Evolutionary conservation across 441 rosid species (phyloP), one percentile per base, ranked within the genome.

Genomic region (Corymbia calophylla): DNA sequence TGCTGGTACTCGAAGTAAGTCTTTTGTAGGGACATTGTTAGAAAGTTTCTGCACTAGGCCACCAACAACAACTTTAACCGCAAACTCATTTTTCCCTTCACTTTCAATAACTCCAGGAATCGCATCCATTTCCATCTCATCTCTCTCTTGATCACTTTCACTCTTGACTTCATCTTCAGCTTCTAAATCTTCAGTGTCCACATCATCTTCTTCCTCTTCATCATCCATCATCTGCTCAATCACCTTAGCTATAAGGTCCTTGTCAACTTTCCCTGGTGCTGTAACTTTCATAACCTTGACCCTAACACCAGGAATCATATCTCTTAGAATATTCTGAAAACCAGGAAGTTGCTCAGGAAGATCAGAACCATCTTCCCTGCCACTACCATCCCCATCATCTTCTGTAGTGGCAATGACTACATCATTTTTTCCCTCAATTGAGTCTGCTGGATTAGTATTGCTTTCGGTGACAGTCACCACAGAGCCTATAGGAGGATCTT

Each of bases 261-360:
- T 93, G 93, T 97, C 99, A 73, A 93, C 95, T 93, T 94, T 97
- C 68, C 94, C 96, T 17, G 99, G 95, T 10, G 96, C 86, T 60
- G 95, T 97, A 90, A 96, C 98, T 93, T 97, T 98, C 94, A 97
- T 91, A 89, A 96, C 98, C 96, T 97, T 98, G 90, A 96, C 96
- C 93, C 94, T 94, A 84, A 94, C 96, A 84, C 96, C 98, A 90
- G 99, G 99, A 94, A 97, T 94, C 97, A 98, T 94, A 93, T 97
- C 99, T 88, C 92, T 94, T 92, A 97, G 93, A 85, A 98, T 92
- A 89, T 93, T 96, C 92, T 93, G 96, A 93, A 96, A 94, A 88
- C 97, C 95, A 93, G 97, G 93, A 80, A 95, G 91, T 89, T 95
- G 97, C 90, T 96, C 99, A 73, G 94, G 92, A 89, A 94, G 91